A percentile compares a stretch with the other conserved stretches of the same genome.
Evolutionary conservation across 164 flowering plant genomes (phyloP).

Genomic region (Warburgia ugandensis): DNA sequence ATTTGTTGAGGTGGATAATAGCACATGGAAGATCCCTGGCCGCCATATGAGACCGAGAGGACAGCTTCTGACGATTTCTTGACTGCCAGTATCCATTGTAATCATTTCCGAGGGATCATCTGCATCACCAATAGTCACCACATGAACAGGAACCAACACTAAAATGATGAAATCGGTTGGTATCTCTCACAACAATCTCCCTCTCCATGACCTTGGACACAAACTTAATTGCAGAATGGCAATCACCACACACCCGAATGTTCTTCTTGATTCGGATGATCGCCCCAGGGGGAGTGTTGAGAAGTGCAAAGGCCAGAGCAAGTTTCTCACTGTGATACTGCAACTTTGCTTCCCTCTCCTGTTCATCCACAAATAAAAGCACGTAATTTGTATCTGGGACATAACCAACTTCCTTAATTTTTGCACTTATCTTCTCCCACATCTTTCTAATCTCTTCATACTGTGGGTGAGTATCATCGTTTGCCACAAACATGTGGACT

Average conservation of each 20-base stretch:
- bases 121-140: conserved; percentile 53
- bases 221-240: conserved; percentile 59
- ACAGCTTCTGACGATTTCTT: too few relatives aligned
- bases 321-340: conserved; percentile 65
- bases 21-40: too few relatives aligned
- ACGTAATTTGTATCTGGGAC: conserved; percentile 56
- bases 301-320: conserved; percentile 59
- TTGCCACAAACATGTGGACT: conserved; percentile 50
- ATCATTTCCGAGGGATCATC: too few relatives aligned
- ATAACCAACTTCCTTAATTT: conserved; percentile 49
- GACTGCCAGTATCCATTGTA: too few relatives aligned
- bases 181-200: conserved; percentile 60
- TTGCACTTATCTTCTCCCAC: conserved; percentile 38
- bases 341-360: conserved; percentile 48
- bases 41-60: too few relatives aligned
- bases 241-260: conserved; percentile 34
- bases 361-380: conserved; percentile 37
- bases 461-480: conserved; percentile 50
- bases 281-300: conserved; percentile 40
- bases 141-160: conserved; percentile 52
- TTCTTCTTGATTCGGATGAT: conserved; percentile 50
- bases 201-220: conserved; percentile 42
- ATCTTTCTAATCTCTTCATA: conserved; percentile 28
- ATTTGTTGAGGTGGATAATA: too few relatives aligned
- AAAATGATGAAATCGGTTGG: conserved; percentile 58